Conservation (phyloP, 768 basidiomycete species). For the Leccinum variicolor region DNA sequence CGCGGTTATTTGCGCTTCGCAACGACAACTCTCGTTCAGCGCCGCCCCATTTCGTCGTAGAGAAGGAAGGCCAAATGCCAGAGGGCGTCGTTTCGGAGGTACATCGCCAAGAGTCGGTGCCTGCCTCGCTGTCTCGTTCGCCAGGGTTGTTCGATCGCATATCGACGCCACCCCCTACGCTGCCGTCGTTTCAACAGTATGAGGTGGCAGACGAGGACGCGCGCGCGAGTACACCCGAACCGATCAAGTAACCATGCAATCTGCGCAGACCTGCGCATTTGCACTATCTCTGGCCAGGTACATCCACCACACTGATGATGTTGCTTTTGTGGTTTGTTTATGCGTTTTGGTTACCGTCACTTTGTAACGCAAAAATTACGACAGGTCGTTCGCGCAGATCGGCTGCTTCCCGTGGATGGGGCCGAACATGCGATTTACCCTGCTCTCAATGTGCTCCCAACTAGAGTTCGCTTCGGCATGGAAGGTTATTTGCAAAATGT, state of each 20-base stretch:
- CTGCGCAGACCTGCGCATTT: slow-evolving; percentile 29
- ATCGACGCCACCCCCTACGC: too few species aligned
- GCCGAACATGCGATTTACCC: slow-evolving; percentile 24
- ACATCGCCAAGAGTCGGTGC: too few species aligned
- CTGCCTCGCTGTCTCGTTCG: too few species aligned
- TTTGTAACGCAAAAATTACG: neutral
- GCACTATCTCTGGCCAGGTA: slow-evolving; percentile 24
- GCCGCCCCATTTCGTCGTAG: too few species aligned
- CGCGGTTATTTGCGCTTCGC: too few species aligned
- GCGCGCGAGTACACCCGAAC: too few species aligned
- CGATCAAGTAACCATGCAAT: slow-evolving; percentile 32
- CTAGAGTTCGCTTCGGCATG: slow-evolving; percentile 19
- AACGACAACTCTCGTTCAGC: too few species aligned
- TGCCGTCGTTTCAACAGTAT: too few species aligned
- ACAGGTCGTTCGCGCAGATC: slow-evolving; percentile 32
- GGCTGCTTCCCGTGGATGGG: slow-evolving; percentile 25
- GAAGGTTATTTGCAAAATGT: slow-evolving; percentile 15
- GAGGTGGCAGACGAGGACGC: too few species aligned
- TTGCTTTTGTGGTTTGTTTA: slow-evolving; percentile 31
- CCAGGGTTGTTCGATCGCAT: too few species aligned
- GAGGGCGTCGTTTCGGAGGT: too few species aligned
- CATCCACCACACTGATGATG: slow-evolving; percentile 24
- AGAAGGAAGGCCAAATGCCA: too few species aligned
- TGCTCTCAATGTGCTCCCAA: slow-evolving; percentile 28
- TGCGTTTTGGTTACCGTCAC: neutral